Base-by-base conservation (phyloP, 192 early-diverging fungal genomes). In the Rhizoclosmatium sp. region DNA sequence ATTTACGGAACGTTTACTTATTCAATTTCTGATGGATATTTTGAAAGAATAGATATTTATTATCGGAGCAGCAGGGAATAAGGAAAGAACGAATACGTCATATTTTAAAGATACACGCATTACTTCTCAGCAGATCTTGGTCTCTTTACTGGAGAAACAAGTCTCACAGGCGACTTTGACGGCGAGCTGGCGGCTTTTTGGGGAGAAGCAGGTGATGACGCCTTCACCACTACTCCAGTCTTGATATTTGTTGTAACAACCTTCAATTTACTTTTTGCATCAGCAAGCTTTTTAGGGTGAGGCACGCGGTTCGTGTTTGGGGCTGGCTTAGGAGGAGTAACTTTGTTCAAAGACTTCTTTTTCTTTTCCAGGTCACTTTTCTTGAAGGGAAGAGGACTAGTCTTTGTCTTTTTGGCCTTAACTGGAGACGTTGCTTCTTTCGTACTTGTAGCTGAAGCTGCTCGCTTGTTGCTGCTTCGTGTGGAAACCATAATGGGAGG, bases 271-370 rank as follows among this genome's bases (percentile, higher is more conserved):
- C 39, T 71, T 56, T 71, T 71, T 3, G n/a, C 54, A 12, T 71
- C 69, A 16, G 4, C 69, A 21, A 71, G 69, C 31, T 56, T 71
- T 31, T 71, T 71, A 4, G 69, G 69, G 69, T 71, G 69, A 47
- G 69, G 69, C 3, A 71, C 69, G 54, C 69, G 69, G 4, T 21
- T 48, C 40, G 47, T 19, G 47, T 44, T 31, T 19, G 69, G 21
- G 7, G 69, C 7, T 3, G 69, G 48, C 23, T 56, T 48, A 3
- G 48, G 48, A 56, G 69, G 69, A 56, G 69, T n/a, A 21, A 71
- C 49, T 71, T 71, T 71, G 31, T 71, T 48, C 47, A 71, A 48
- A 14, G 14, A 3, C 31, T 71, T 71, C 41, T 71, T 71, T n/a
- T 14, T 56, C 10, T 9, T 23, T 49, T 49, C 48, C 21, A 71